phyloP scores from a whole-genome alignment of 768 basidiomycete species.

The Porphyrellus cyaneotinctus region DNA sequence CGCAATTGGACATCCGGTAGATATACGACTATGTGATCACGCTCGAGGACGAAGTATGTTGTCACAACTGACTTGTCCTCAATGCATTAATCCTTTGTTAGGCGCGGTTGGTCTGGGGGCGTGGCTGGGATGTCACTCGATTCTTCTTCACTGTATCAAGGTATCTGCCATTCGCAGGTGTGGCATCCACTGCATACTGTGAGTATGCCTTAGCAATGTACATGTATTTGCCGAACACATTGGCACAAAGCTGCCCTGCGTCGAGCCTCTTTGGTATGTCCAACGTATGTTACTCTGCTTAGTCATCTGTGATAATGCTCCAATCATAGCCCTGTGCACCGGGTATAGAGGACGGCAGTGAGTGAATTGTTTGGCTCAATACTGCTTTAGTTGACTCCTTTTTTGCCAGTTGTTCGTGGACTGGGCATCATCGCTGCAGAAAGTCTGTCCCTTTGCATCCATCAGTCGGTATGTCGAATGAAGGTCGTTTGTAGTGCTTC shows the following conservation, averaged over 20 bases:
- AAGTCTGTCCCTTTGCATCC: too few species aligned
- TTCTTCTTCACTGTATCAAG: too few species aligned
- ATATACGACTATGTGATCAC: too few species aligned
- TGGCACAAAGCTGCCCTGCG: constrained; percentile 5
- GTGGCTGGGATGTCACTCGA: too few species aligned
- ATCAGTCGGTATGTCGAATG: neutral
- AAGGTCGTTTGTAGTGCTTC: neutral
- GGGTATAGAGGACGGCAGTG: constrained; percentile 4
- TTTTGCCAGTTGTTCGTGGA: constrained; percentile 5
- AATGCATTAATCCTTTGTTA: neutral
- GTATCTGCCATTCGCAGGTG: too few species aligned
- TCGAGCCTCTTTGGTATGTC: constrained; percentile 3
- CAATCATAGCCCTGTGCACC: constrained; percentile 4
- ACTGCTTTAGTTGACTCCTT: too few species aligned
- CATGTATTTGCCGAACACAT: too few species aligned
- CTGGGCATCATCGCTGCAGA: constrained; percentile 2
- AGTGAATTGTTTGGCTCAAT: neutral
- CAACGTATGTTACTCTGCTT: neutral
- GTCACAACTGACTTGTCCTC: too few species aligned
- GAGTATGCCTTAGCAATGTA: neutral
- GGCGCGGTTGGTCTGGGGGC: constrained; percentile 20
- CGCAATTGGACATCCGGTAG: too few species aligned
- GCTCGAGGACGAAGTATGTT: too few species aligned
- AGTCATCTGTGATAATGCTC: neutral
- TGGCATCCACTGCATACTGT: constrained; percentile 12